A percentile compares a stretch with the other conserved stretches of the same genome.
Conservation (phyloP, 2,329 filamentous ascomycete genomes). For the Colletotrichum sp. region DNA sequence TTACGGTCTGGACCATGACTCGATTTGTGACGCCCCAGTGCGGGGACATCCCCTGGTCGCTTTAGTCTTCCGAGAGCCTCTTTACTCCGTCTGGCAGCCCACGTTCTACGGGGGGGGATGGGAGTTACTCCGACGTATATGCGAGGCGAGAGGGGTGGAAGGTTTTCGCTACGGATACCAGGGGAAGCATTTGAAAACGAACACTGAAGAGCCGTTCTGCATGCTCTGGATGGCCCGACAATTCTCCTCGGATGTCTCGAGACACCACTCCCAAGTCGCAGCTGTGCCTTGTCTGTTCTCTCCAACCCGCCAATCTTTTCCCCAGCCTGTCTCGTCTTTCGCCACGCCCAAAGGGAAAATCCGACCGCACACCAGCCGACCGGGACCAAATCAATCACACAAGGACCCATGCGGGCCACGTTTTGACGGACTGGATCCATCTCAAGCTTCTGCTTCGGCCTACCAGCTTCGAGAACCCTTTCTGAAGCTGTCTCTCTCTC, state of each 20-base stretch:
- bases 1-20: conserved; percentile 7
- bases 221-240: neutral
- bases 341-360: neutral
- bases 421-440: neutral
- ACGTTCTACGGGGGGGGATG: neutral
- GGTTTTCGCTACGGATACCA: too few relatives aligned
- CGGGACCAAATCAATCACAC: neutral
- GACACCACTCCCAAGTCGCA: neutral
- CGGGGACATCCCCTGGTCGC: conserved; percentile 1
- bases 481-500: neutral
- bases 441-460: neutral
- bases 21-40: neutral
- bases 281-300: neutral
- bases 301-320: neutral
- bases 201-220: neutral
- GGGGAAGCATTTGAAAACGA: neutral
- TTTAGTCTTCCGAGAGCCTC: neutral
- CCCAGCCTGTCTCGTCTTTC: neutral
- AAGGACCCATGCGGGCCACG: neutral
- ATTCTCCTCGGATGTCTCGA: conserved; percentile 16
- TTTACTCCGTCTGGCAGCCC: neutral
- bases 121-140: conserved; percentile 15
- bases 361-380: neutral
- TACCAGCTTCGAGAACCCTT: neutral
- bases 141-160: neutral